Evolutionary conservation across 495 filamentous ascomycete species (phyloP).

Genomic region (Durotheca rogersii): DNA sequence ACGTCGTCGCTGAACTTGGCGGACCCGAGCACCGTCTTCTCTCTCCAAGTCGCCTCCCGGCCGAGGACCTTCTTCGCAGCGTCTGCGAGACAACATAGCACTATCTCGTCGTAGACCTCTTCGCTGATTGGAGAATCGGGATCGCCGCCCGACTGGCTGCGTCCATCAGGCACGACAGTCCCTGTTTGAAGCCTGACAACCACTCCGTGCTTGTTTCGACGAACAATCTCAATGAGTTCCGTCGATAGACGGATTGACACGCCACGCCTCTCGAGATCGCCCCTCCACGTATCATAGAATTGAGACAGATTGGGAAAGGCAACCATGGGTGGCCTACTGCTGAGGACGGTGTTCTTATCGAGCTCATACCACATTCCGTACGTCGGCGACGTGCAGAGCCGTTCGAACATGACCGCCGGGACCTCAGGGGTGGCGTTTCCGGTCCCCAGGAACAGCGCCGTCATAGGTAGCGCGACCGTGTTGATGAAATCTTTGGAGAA

Average conservation of each 20-base stretch:
- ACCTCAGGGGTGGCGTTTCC: constrained; percentile 80
- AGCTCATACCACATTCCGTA: constrained; percentile 77
- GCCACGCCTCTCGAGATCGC: constrained; percentile 60
- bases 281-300: constrained; percentile 71
- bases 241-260: constrained; percentile 66
- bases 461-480: constrained; percentile 67
- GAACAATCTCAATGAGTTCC: constrained; percentile 58
- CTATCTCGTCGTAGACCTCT: constrained; percentile 67
- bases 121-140: constrained; percentile 35
- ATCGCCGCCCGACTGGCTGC: constrained; percentile 41
- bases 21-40: constrained; percentile 67
- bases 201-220: constrained; percentile 60
- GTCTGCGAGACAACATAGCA: constrained; percentile 75
- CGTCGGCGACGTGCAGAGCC: constrained; percentile 71
- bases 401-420: constrained; percentile 69
- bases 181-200: constrained; percentile 43
- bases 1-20: constrained; percentile 82
- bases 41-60: constrained; percentile 60
- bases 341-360: constrained; percentile 58
- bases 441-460: constrained; percentile 77
- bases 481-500: constrained; percentile 76
- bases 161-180: constrained; percentile 31
- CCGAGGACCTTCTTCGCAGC: constrained; percentile 67
- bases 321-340: constrained; percentile 76
- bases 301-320: constrained; percentile 73